Base-by-base conservation (phyloP, 257 asterid species). In the Cynanchum wilfordii region DNA sequence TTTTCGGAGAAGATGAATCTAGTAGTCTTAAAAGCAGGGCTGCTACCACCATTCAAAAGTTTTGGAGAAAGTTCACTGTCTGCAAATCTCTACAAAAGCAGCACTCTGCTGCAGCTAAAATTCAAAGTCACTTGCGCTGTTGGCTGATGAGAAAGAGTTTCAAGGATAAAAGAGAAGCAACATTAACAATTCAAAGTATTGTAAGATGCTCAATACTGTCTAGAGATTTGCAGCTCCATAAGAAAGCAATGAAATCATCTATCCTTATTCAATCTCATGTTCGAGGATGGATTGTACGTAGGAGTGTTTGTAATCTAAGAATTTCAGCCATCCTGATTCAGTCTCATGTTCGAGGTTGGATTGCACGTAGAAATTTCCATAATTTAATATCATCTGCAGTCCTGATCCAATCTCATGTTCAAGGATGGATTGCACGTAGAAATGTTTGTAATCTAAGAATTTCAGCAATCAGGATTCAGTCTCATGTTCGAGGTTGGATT, bases 221-320 rank as follows among this genome's bases (percentile, higher is more conserved):
- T 83, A 80, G 82, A 78, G 78, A 82, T 45, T 75, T 82, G 68
- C 85, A 81, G 74, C 77, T 72, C 75, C 81, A 76, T 67, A 82
- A 73, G 75, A 81, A 71, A 80, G 82, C 75, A 84, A 58, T 71
- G 45, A 36, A 22, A 36, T 84, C 97, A 2, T 89, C 88, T 59
- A 81, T 84, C 59, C 69, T 80, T 56, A 86, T 91, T 79, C 99
- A 95, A 79, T 79, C 90, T 72, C 86, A 85, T 85, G 65, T 83
- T 70, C 96, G 96, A 72, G 86, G 95, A 73, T 87, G 93, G 97
- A 80, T 83, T 78, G 89, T 90, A 73, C 82, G 87, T 38, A 83
- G 76, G 85, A 72, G 75, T 57, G 84, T 77, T 73, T 30, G 62
- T 72, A 77, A 3, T 33, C 50, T 64, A 82, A 50, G 76, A 57